Evolutionary conservation across 257 asterid genomes (phyloP).

Genomic region (Solanum neorickii): DNA sequence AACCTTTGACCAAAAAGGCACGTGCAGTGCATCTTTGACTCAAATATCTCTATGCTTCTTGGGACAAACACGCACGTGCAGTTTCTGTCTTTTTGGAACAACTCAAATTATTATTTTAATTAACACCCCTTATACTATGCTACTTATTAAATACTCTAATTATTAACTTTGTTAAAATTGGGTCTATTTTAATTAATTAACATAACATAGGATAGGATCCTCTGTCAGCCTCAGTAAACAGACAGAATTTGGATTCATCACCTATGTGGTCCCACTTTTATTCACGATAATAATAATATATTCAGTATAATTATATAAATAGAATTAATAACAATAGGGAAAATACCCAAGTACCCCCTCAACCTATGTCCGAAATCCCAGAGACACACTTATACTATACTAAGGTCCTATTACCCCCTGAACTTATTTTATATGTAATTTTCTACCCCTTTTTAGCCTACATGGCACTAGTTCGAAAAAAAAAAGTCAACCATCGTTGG

Average conservation of each 20-base stretch:
- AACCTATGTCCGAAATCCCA: too few species aligned
- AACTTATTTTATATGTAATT: too few species aligned
- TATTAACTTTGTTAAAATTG: neutral
- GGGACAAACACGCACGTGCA: conserved; percentile 14
- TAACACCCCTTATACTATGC: neutral
- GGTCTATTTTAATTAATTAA: neutral
- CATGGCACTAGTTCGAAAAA: too few species aligned
- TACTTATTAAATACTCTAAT: neutral
- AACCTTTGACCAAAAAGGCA: conserved; percentile 6
- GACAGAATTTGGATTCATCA: neutral
- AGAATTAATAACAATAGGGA: too few species aligned
- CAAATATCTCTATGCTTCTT: conserved; percentile 7
- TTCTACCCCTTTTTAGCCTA: too few species aligned
- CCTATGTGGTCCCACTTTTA: neutral
- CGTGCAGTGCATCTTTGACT: conserved; percentile 12
- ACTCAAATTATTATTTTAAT: neutral
- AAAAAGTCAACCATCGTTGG: too few species aligned
- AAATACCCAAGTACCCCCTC: too few species aligned
- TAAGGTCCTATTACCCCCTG: too few species aligned
- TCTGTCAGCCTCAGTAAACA: neutral
- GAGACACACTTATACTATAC: too few species aligned
- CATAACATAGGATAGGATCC: neutral
- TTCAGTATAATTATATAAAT: neutral
- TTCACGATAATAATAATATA: neutral
- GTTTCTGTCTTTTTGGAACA: neutral